Percentiles rank a stretch among this genome's conserved stretches.
These are phyloP conservation scores for Dillenia suffruticosa DNA, from an alignment of 164 flowering plant species.

Conservation along the genomic window DNA sequence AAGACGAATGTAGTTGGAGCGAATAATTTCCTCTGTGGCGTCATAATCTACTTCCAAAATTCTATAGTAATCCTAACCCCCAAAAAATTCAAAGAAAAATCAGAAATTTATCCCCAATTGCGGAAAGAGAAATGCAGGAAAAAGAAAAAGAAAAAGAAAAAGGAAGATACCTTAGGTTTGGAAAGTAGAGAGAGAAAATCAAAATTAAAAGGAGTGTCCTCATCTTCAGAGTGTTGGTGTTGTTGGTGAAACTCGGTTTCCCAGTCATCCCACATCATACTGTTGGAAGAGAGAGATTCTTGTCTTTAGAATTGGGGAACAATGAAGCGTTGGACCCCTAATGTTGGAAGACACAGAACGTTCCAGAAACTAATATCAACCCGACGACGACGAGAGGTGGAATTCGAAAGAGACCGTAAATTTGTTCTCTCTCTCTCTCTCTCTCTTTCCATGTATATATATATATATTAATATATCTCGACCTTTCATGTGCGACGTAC, in stretches of 20 bases:
- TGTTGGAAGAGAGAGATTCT: too few relatives aligned
- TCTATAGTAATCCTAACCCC: neutral
- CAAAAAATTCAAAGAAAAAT: neutral
- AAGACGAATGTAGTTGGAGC: constrained; percentile 87
- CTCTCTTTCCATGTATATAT: too few relatives aligned
- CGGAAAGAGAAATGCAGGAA: neutral
- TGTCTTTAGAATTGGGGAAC: too few relatives aligned
- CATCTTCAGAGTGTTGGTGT: constrained; percentile 3
- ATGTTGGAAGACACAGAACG: too few relatives aligned
- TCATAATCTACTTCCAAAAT: constrained; percentile 46
- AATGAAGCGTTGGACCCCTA: too few relatives aligned
- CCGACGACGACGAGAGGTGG: too few relatives aligned
- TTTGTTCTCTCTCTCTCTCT: too few relatives aligned
- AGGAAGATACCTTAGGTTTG: constrained; percentile 17
- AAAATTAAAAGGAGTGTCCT: constrained; percentile 12
- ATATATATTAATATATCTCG: too few relatives aligned
- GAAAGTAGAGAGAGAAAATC: constrained; percentile 18
- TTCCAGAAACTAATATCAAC: too few relatives aligned
- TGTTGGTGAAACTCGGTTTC: neutral
- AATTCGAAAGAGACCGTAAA: too few relatives aligned
- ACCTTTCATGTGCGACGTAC: too few relatives aligned
- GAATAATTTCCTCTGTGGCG: constrained; percentile 80
- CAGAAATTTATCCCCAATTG: neutral
- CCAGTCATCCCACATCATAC: constrained; percentile 22
- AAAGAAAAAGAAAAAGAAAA: neutral